Base-by-base conservation (phyloP, 441 rosid species). In the Populus hybrid region DNA sequence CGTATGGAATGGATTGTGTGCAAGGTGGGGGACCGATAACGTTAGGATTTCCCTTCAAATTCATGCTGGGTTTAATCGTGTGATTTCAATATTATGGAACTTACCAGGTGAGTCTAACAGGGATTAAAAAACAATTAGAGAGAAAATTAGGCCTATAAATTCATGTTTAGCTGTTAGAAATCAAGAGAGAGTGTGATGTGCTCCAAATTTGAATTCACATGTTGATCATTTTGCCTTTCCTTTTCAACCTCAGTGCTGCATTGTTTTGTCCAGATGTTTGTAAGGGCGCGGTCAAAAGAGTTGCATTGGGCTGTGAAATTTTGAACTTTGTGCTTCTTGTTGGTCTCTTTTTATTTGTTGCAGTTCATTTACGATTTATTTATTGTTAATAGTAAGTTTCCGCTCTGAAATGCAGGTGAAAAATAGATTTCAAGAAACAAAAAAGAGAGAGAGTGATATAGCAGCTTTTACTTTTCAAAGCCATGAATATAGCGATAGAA, bases 391-490 rank as follows among this genome's bases (percentile, higher is more conserved):
- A 46, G n/a, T 8, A 6, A 23, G 46, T 40, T 64, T 59, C 26
- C 59, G 46, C 77, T 84, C 68, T 75, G 57, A 82, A 85, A 36
- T 86, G 84, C 89, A 85, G 89, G 82, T 57, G 61, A 18, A 14
- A 30, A 35, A 67, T 76, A 30, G 74, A 46, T 77, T 81, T 26
- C 1, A 42, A 57, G 67, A 3, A 9, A 21, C 16, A 71, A 50
- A 38, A 74, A 84, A 57, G 66, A 38, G 70, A 38, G 70, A 34
- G 40, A 67, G 63, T 66, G 46, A 73, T 35, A 72, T 38, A 69
- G 21, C 82, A 80, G 86, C 85, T 80, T 86, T 83, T 81, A 81
- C 85, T 82, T 83, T 81, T 75, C 79, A 67, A 70, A 81, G 79
- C 67, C 81, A 36, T 74, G 84, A 57, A 74, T 80, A 69, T 59